phyloP scores from a whole-genome alignment of 768 basidiomycete genomes.

The Tricholoma matsutake region DNA sequence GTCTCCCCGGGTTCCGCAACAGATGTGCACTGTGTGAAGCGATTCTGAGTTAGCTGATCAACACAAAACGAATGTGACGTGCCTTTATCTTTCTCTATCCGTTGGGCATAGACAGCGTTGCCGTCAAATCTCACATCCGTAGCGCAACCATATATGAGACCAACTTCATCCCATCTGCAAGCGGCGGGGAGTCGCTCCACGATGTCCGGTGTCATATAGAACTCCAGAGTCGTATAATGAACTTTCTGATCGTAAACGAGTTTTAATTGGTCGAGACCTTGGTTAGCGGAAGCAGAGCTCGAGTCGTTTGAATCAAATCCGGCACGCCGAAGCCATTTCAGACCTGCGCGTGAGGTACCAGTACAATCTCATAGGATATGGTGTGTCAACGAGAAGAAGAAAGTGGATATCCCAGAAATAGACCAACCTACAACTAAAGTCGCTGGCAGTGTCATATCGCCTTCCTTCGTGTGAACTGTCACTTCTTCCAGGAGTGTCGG shows the following conservation, averaged over 20 bases:
- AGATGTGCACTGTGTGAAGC: background rate
- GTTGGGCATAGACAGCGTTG: background rate
- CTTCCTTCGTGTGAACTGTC: background rate
- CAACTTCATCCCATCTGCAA: background rate
- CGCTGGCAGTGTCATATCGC: background rate
- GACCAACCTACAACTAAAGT: background rate
- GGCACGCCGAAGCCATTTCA: slow-evolving; percentile 23
- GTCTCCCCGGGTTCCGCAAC: background rate
- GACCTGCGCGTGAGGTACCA: slow-evolving; percentile 24
- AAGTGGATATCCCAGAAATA: no score
- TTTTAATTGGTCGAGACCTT: background rate
- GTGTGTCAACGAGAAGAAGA: no score
- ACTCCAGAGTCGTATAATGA: background rate
- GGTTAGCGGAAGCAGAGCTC: background rate
- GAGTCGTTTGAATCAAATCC: slow-evolving; percentile 15
- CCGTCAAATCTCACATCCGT: slow-evolving; percentile 1
- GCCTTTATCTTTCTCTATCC: slow-evolving; percentile 1
- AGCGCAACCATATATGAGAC: background rate
- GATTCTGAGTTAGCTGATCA: background rate
- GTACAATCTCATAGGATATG: no score
- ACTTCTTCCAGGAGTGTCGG: slow-evolving; percentile 14
- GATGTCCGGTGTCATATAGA: background rate
- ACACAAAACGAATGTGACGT: background rate
- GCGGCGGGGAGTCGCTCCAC: background rate
- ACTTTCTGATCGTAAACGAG: background rate